Percentiles rank a stretch among this genome's conserved stretches.
Conservation (phyloP, 129 eudicot genomes). For the Silybum marianum region DNA sequence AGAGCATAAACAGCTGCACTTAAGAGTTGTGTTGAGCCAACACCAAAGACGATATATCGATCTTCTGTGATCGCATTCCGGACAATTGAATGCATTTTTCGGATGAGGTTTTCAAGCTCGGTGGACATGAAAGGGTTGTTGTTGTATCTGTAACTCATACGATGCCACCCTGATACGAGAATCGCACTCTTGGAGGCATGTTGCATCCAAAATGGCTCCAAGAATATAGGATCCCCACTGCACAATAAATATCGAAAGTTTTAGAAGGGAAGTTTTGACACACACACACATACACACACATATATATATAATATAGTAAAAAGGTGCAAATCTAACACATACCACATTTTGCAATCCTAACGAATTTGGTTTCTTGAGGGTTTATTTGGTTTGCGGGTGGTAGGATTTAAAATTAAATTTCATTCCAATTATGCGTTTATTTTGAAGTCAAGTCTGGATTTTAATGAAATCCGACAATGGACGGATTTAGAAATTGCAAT, state of each 20-base stretch:
- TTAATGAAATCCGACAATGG: no score
- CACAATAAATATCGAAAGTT: neutral
- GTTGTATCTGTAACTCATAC: constrained; percentile 59
- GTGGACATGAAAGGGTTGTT: constrained; percentile 32
- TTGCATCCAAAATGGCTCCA: constrained; percentile 91
- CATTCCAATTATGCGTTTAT: no score
- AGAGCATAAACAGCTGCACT: constrained; percentile 74
- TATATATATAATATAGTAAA: no score
- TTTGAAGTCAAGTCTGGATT: no score
- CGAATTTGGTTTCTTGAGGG: neutral
- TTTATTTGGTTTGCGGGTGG: neutral
- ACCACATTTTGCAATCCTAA: neutral
- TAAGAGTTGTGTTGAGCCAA: constrained; percentile 68
- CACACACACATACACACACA: no score
- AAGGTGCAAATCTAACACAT: no score
- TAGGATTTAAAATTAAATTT: no score
- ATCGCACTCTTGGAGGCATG: constrained; percentile 57
- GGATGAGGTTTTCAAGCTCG: constrained; percentile 54
- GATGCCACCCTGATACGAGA: constrained; percentile 78
- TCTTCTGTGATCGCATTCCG: constrained; percentile 65
- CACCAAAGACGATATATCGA: constrained; percentile 54
- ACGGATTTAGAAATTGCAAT: no score
- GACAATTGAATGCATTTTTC: constrained; percentile 47
- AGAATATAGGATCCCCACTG: constrained; percentile 77
- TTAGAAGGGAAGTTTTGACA: no score